phyloP scores from a whole-genome alignment of 73 alveolate species.

The Paramecium bursaria region DNA sequence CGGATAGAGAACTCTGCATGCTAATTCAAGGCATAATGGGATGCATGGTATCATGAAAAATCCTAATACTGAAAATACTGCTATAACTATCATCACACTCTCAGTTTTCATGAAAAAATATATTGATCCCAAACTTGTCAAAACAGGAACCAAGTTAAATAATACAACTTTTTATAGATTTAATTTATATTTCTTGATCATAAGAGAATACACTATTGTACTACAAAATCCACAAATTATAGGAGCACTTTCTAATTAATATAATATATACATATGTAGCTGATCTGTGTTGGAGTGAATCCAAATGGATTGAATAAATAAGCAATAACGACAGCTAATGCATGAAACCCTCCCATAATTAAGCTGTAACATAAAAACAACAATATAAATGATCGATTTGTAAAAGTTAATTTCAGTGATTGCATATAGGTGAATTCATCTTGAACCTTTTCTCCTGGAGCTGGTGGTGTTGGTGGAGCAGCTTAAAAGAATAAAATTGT shows the following conservation, averaged over 20 bases:
- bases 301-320: conserved; percentile 51
- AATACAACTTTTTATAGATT: conserved; percentile 38
- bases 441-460: conserved; percentile 7
- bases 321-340: conserved; percentile 44
- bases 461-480: conserved; percentile 57
- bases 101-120: conserved; percentile 25
- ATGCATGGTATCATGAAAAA: conserved; percentile 55
- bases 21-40: conserved; percentile 32
- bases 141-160: conserved; percentile 23
- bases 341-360: conserved; percentile 61
- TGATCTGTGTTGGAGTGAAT: conserved; percentile 43
- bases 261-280: conserved; percentile 1
- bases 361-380: conserved; percentile 20
- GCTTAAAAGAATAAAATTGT: conserved; percentile 42
- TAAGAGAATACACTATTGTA: conserved; percentile 28
- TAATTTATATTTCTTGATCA: conserved; percentile 18
- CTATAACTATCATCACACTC: not conserved
- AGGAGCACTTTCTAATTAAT: conserved; percentile 34
- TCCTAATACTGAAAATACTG: conserved; percentile 47
- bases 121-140: not conserved
- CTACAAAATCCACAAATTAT: conserved; percentile 51
- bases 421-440: conserved; percentile 37
- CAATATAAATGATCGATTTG: conserved; percentile 23
- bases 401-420: conserved; percentile 29
- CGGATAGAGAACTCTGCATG: conserved; percentile 52